Evolutionary conservation across 2,329 filamentous ascomycete genomes (phyloP), one percentile per base, ranked within the genome.

Genomic region (Cryphonectria nitschkei): DNA sequence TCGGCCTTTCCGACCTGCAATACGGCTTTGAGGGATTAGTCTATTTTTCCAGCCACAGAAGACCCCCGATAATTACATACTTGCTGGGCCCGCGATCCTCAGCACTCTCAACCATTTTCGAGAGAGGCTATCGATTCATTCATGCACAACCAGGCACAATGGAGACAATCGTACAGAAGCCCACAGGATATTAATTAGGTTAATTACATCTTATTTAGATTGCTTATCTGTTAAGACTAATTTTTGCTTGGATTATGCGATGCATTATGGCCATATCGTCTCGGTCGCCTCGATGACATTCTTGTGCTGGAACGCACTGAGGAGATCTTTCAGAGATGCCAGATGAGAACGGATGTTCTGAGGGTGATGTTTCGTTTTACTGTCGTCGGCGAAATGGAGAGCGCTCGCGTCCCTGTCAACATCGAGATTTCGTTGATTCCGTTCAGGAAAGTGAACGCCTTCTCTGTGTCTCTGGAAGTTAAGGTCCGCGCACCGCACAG

Each of bases 401-500:
- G 73, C 68, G 14, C 72, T 69, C 54, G 70, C 41, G 71, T 75
- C 75, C 26, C 69, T 68, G 5, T 74, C 67, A 16, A 56, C 68
- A 3, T 70, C 61, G 1, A 71, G 56, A 7, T 54, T 67, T 62
- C 65, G 66, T 50, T 62, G 43, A 58, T 26, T 46, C 41, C 79
- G 76, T 63, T 73, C 73, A 0, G 75, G 76, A 43, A 80, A 72
- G 68, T 81, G 79, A 6, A 78, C 75, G 1, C 70, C 72, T 67
- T 80, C 77, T 67, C 79, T 77, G 69, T 81, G 80, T 1, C 72
- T 71, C 65, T 77, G 75, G 65, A 80, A 80, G 61, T 80, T 76
- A 32, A 73, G 70, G 46, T 72, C 74, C 22, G 78, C 78, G 66
- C 80, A 81, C n/a, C 72, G 72, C 8, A 74, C 67, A 43, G 74